phyloP scores from a whole-genome alignment of 495 filamentous ascomycete species.

The Sordaria brevicollis region DNA sequence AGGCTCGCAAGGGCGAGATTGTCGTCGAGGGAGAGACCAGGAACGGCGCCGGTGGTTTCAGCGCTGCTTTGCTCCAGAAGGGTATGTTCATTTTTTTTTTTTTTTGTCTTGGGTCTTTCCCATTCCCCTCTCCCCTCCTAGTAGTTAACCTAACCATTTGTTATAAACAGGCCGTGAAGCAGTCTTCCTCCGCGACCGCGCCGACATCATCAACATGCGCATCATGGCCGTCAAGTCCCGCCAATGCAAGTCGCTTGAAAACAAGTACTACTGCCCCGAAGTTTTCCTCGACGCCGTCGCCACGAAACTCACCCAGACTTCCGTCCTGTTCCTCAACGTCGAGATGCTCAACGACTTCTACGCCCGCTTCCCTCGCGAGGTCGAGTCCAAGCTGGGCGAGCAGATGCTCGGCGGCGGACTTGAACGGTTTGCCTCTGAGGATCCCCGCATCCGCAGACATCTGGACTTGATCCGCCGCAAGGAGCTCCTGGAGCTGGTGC shows the following conservation, averaged over 20 bases:
- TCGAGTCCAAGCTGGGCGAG: constrained; percentile 78
- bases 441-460: constrained; percentile 77
- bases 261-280: constrained; percentile 96
- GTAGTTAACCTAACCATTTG: constrained; percentile 8
- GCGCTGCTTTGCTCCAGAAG: constrained; percentile 64
- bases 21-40: constrained; percentile 71
- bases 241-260: constrained; percentile 69
- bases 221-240: constrained; percentile 74
- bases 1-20: constrained; percentile 72
- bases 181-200: constrained; percentile 82
- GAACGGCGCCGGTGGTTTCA: constrained; percentile 87
- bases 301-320: constrained; percentile 86
- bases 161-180: constrained; percentile 66
- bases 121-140: neutral
- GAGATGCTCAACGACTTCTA: constrained; percentile 91
- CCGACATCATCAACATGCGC: constrained; percentile 82
- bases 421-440: constrained; percentile 85
- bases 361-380: constrained; percentile 88
- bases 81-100: no score
- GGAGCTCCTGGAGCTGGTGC: constrained; percentile 81
- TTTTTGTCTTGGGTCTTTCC: no score
- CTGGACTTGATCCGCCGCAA: constrained; percentile 87
- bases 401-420: constrained; percentile 67
- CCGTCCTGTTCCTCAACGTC: constrained; percentile 95
- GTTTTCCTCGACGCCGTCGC: constrained; percentile 95